These are phyloP conservation scores for Diphasiastrum complanatum DNA, from an alignment of 83 land plant genomes.

Conservation along the genomic window DNA sequence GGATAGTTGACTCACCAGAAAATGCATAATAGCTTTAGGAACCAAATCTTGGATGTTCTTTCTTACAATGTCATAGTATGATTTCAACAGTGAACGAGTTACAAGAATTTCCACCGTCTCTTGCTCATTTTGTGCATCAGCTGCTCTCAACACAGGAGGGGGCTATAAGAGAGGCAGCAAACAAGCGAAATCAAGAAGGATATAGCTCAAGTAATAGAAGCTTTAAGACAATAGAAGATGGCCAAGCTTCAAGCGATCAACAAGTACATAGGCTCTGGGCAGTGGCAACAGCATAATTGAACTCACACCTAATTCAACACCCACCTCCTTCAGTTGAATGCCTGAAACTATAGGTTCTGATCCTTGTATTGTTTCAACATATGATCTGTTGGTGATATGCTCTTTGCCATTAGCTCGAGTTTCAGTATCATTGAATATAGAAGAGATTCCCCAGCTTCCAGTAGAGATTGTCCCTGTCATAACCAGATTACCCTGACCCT, in stretches of 20 bases:
- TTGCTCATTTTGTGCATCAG: slow-evolving; percentile 60
- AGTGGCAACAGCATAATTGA: background rate
- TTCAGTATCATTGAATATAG: slow-evolving; percentile 39
- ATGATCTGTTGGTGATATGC: slow-evolving; percentile 20
- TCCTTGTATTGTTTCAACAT: slow-evolving; percentile 34
- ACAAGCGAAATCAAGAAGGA: background rate
- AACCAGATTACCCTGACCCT: background rate
- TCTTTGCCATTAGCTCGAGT: slow-evolving; percentile 22
- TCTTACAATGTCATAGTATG: slow-evolving; percentile 94
- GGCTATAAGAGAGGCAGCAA: slow-evolving; percentile 44
- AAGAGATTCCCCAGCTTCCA: slow-evolving; percentile 43
- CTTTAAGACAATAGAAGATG: background rate
- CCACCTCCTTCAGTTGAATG: slow-evolving; percentile 77
- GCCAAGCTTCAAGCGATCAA: background rate
- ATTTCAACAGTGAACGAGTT: slow-evolving; percentile 66
- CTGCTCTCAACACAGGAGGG: slow-evolving; percentile 64
- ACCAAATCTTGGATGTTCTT: slow-evolving; percentile 84
- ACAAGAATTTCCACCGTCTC: slow-evolving; percentile 69
- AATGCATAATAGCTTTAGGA: slow-evolving; percentile 97
- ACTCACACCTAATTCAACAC: background rate
- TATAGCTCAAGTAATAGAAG: background rate
- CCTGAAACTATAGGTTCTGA: slow-evolving; percentile 47
- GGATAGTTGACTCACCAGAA: slow-evolving; percentile 73
- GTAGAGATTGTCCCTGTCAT: slow-evolving; percentile 20
- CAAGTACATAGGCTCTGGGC: background rate